Percentiles rank a stretch among this genome's conserved stretches.
These are phyloP conservation scores for Alternaria gaisen DNA, from an alignment of 2,329 filamentous ascomycete genomes.

Conservation along the genomic window DNA sequence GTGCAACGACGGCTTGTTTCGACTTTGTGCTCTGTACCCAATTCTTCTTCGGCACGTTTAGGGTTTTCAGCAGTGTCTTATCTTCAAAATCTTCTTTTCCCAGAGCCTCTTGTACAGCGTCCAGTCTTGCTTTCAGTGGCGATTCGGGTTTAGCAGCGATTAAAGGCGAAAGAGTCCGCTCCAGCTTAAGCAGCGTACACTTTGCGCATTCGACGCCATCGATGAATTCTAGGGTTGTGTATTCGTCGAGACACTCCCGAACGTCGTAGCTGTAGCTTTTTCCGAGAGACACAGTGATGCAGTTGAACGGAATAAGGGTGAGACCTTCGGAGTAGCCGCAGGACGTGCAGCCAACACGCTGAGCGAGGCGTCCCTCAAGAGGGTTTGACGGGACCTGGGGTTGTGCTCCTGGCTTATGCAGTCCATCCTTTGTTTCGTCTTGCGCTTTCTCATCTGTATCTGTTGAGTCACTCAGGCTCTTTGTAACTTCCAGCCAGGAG, in stretches of 20 bases:
- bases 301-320: conserved; percentile 92
- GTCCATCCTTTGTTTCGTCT: conserved; percentile 12
- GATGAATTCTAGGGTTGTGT: conserved; percentile 84
- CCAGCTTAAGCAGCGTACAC: conserved; percentile 76
- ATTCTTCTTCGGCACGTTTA: conserved; percentile 64
- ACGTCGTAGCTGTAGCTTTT: conserved; percentile 71
- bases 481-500: conserved; percentile 43
- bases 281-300: conserved; percentile 84
- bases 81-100: conserved; percentile 76
- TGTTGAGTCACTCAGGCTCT: conserved; percentile 30
- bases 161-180: conserved; percentile 48
- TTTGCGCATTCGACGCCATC: conserved; percentile 90
- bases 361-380: conserved; percentile 85
- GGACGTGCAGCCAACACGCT: conserved; percentile 84
- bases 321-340: conserved; percentile 90
- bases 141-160: conserved; percentile 48
- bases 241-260: conserved; percentile 81
- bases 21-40: conserved; percentile 84
- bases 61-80: conserved; percentile 61
- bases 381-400: conserved; percentile 69
- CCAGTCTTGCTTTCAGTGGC: conserved; percentile 64
- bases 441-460: conserved; percentile 15
- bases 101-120: conserved; percentile 73
- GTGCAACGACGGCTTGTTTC: conserved; percentile 84
- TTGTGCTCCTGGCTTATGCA: conserved; percentile 6